These are phyloP conservation scores for Eucalyptus pauciflora DNA, from an alignment of 345 rosid species.

Conservation along the genomic window DNA sequence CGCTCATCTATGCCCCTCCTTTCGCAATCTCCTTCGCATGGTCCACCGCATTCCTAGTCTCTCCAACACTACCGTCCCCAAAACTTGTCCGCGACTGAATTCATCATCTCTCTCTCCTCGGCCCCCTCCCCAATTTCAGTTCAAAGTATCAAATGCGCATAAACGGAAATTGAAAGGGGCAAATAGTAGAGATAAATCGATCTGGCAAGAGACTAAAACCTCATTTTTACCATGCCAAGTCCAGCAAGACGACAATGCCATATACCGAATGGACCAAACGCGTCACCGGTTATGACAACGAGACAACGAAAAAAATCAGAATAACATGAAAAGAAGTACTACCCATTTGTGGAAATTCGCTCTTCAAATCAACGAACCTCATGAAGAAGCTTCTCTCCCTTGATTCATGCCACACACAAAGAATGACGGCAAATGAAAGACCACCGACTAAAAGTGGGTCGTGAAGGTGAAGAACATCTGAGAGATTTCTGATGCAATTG, in stretches of 20 bases:
- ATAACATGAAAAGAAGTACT: not conserved
- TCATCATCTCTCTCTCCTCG: not conserved
- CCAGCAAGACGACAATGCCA: not conserved
- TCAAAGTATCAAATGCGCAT: too few species aligned
- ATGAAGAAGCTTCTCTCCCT: not conserved
- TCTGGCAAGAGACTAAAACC: not conserved
- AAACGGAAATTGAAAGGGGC: not conserved
- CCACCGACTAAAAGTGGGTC: not conserved
- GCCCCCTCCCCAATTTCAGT: not conserved
- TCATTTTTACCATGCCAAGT: not conserved
- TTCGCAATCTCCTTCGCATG: slow-evolving; percentile 37
- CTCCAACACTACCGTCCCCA: not conserved
- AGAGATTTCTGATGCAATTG: not conserved
- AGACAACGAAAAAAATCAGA: too few species aligned
- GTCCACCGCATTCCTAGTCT: slow-evolving; percentile 10
- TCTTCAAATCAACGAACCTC: not conserved
- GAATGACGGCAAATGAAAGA: not conserved
- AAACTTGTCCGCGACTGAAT: not conserved
- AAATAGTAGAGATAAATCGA: not conserved
- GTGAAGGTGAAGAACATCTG: not conserved
- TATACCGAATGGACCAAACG: not conserved
- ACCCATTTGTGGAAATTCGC: not conserved
- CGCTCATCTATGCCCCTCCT: slow-evolving; percentile 45
- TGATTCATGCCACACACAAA: not conserved
- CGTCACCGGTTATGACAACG: too few species aligned